Percentiles rank a stretch among this genome's conserved stretches.
These are phyloP conservation scores for Talaromyces islandicus DNA, from an alignment of 2,329 filamentous ascomycete species.

Conservation along the genomic window DNA sequence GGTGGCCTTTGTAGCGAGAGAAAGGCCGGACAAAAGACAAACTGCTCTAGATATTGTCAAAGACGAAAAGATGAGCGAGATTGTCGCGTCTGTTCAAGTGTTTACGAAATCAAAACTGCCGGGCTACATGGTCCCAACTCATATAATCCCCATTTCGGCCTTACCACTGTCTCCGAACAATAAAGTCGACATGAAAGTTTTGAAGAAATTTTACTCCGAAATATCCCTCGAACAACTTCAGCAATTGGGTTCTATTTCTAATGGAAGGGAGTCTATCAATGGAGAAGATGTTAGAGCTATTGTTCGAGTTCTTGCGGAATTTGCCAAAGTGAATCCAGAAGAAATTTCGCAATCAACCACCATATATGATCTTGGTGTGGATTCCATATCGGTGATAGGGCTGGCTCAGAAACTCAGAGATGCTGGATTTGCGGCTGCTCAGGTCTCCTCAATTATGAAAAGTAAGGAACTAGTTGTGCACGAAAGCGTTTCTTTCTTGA, in stretches of 20 bases:
- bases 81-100: conserved; percentile 47
- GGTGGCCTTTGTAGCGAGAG: conserved; percentile 62
- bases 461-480: conserved; percentile 32
- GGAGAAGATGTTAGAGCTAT: conserved; percentile 42
- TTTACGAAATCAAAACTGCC: conserved; percentile 68
- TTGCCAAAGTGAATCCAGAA: conserved; percentile 42
- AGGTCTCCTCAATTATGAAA: conserved; percentile 62
- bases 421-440: conserved; percentile 55
- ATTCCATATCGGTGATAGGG: conserved; percentile 76
- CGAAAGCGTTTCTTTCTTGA: background rate
- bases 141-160: conserved; percentile 63
- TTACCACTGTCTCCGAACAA: conserved; percentile 85
- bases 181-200: conserved; percentile 69
- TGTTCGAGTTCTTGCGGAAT: conserved; percentile 48
- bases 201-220: conserved; percentile 61
- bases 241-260: conserved; percentile 39
- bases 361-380: conserved; percentile 79
- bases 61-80: conserved; percentile 25
- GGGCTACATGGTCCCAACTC: conserved; percentile 85
- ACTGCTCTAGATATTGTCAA: conserved; percentile 30
- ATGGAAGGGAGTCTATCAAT: conserved; percentile 24
- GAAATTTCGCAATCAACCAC: conserved; percentile 54
- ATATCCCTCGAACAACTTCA: conserved; percentile 59
- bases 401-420: conserved; percentile 61
- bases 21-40: conserved; percentile 8